Conservation (phyloP, 2,329 filamentous ascomycete genomes). For the Phialophora verrucosa region DNA sequence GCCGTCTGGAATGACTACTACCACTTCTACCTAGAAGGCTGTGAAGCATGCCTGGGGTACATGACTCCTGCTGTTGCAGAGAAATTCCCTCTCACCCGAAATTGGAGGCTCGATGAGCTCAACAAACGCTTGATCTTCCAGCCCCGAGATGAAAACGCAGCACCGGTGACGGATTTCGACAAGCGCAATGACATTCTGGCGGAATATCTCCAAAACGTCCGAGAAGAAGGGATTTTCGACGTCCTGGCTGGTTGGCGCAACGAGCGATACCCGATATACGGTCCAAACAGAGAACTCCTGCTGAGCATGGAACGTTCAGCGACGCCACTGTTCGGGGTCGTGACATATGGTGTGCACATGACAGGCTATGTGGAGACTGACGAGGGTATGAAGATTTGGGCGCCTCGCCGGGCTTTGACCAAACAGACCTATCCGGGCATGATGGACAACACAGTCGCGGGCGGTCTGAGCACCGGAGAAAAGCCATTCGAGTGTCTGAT, state of each 20-base stretch:
- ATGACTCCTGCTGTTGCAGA: conserved; percentile 49
- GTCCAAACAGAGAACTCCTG: conserved; percentile 62
- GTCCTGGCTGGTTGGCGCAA: conserved; percentile 79
- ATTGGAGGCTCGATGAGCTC: conserved; percentile 30
- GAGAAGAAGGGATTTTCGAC: conserved; percentile 71
- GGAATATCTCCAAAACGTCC: conserved; percentile 69
- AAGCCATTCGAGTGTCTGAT: conserved; percentile 79
- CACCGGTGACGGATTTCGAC: conserved; percentile 54
- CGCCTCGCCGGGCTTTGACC: conserved; percentile 73
- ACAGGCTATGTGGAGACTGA: conserved; percentile 68
- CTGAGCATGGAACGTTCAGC: conserved; percentile 80
- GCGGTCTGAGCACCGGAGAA: conserved; percentile 81
- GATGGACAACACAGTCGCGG: conserved; percentile 92
- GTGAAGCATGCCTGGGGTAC: conserved; percentile 66
- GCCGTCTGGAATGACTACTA: conserved; percentile 62
- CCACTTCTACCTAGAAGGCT: conserved; percentile 70
- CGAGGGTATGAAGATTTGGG: conserved; percentile 77
- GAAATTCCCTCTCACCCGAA: conserved; percentile 26
- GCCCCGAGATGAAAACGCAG: conserved; percentile 27
- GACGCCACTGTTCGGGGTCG: conserved; percentile 73
- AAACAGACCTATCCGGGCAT: conserved; percentile 93
- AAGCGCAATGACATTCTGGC: conserved; percentile 66
- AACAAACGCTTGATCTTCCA: conserved; percentile 33
- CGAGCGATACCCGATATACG: conserved; percentile 80
- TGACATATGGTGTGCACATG: conserved; percentile 82